These are phyloP conservation scores for Colletotrichum sp. DNA, from an alignment of 2,329 filamentous ascomycete genomes.

Conservation along the genomic window DNA sequence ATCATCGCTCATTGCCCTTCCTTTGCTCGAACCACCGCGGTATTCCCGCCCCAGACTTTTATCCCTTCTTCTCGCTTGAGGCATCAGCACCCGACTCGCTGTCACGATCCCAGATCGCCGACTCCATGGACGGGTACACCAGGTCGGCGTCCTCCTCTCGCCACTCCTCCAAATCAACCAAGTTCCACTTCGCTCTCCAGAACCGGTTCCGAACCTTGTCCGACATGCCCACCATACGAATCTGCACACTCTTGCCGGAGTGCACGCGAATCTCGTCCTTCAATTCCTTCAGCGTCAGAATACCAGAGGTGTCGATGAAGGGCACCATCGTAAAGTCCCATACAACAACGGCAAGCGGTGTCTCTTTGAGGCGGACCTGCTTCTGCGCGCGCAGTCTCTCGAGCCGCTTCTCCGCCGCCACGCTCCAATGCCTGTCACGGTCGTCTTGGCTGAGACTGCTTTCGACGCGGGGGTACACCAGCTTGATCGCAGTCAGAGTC, in stretches of 20 bases:
- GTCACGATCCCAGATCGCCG: constrained; percentile 17
- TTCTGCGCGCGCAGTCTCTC: constrained; percentile 46
- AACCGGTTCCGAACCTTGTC: constrained; percentile 45
- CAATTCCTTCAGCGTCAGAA: constrained; percentile 54
- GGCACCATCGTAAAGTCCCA: constrained; percentile 58
- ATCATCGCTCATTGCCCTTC: not conserved
- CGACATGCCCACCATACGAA: constrained; percentile 55
- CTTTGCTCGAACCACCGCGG: not conserved
- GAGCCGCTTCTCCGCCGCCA: constrained; percentile 53
- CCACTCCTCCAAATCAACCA: constrained; percentile 15
- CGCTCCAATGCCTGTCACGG: constrained; percentile 58
- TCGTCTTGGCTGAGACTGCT: constrained; percentile 32
- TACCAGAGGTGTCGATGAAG: constrained; percentile 59
- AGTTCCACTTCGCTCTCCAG: constrained; percentile 39
- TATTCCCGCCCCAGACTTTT: not conserved
- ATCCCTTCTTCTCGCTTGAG: constrained; percentile 5
- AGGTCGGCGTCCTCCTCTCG: constrained; percentile 16
- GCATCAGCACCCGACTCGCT: not conserved
- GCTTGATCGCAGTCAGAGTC: constrained; percentile 49
- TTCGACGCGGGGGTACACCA: constrained; percentile 35
- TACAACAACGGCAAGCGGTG: constrained; percentile 50
- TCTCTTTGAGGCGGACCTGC: constrained; percentile 29
- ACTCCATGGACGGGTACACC: constrained; percentile 15
- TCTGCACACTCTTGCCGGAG: constrained; percentile 47
- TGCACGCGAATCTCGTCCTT: constrained; percentile 53